Evolutionary conservation across 495 filamentous ascomycete genomes (phyloP), one percentile per base, ranked within the genome.

Genomic region (Neurospora intermedia): DNA sequence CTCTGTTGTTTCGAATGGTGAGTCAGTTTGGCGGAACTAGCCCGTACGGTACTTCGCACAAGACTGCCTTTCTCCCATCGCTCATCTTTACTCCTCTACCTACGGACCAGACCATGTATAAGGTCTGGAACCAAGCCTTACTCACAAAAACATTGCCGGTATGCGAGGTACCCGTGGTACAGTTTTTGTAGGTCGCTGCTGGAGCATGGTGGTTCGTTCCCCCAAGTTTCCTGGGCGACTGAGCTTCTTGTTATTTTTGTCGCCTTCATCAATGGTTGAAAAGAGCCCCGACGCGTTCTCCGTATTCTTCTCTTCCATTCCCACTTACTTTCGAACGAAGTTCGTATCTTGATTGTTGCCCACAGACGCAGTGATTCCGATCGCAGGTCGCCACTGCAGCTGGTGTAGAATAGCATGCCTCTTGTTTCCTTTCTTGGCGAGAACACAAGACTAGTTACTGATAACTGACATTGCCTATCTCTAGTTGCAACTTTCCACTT

Each of bases 1-100:
- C 83, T 89, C 13, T 85, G 89, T 77, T 86, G 84, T 72, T 82
- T 79, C 11, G 86, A 90, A 80, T 91, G 89, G 88, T 88, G 78
- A 73, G 79, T 75, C n/a, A 27, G 9, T 5, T 70, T 9, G 18
- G 27, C 27, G 27, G 54, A 35, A 16, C 4, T 13, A 35, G 54
- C 72, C n/a, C n/a, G n/a, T 45, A 69, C 10, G 18, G 15, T 15
- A 23, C 31, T 69, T 11, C 31, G n/a, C 8, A 38, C 16, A n/a
- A 23, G 31, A 69, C 70, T 41, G 38, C 31, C 54, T 66, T 66
- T 66, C 54, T 35, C 48, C 48, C 48, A 59, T 59, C 48, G 18
- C 18, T 46, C 43, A 23, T 20, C 20, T 15, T 10, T 23, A 54
- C 20, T 5, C 11, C 46, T 27, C 46, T 13, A 15, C 20, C 46